Percentiles rank a stretch among this genome's conserved stretches.
These are phyloP conservation scores for Phaeosphaeriaceae sp. DNA, from an alignment of 2,329 filamentous ascomycete genomes.

Conservation along the genomic window DNA sequence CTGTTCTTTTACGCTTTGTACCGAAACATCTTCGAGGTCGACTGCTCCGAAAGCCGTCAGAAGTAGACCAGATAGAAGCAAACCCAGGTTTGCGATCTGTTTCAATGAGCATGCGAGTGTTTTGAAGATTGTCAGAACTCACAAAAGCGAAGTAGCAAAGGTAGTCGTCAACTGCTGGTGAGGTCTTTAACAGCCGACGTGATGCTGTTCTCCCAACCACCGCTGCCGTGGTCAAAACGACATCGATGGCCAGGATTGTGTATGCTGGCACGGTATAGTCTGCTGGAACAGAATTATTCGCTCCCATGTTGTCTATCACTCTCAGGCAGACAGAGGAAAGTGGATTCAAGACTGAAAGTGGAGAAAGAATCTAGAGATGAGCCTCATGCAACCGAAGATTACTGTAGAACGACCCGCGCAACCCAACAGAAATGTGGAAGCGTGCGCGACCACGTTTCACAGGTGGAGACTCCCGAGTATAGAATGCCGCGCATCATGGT, in stretches of 20 bases:
- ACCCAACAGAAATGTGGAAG: neutral
- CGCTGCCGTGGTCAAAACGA: conserved; percentile 10
- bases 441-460: neutral
- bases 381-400: neutral
- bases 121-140: neutral
- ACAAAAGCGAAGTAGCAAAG: conserved; percentile 13
- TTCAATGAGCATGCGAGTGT: neutral
- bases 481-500: neutral
- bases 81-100: conserved; percentile 10
- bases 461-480: neutral
- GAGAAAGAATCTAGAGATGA: neutral
- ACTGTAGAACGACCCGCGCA: neutral
- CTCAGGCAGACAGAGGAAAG: neutral
- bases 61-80: conserved; percentile 11
- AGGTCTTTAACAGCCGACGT: conserved; percentile 8
- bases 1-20: conserved; percentile 3
- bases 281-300: conserved; percentile 6
- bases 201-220: conserved; percentile 7
- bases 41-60: conserved; percentile 8
- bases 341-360: neutral
- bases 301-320: neutral
- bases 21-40: conserved; percentile 5
- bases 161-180: conserved; percentile 5
- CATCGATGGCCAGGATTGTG: conserved; percentile 6
- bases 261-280: conserved; percentile 9